phyloP scores from a whole-genome alignment of 257 asterid species.

The Thymus mandschuricus region DNA sequence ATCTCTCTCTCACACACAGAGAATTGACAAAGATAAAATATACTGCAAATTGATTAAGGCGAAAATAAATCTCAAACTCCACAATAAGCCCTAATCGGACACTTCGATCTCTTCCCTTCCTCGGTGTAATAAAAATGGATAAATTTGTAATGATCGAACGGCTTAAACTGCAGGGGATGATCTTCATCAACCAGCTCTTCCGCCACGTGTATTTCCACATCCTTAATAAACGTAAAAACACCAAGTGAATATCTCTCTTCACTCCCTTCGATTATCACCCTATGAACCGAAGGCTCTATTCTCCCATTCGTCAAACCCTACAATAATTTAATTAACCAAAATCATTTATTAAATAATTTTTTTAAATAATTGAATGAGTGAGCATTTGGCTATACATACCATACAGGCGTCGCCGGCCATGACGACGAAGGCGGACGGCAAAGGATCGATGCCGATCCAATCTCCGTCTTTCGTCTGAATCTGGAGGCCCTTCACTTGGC shows the following conservation, averaged over 20 bases:
- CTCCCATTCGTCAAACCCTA: conserved; percentile 59
- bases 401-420: conserved; percentile 57
- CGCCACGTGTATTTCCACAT: conserved; percentile 22
- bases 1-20: not conserved
- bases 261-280: conserved; percentile 47
- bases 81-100: conserved; percentile 46
- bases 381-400: conserved; percentile 22
- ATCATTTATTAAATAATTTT: no score
- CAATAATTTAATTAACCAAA: not conserved
- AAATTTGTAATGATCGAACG: conserved; percentile 46
- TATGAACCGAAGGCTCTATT: conserved; percentile 40
- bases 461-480: conserved; percentile 35
- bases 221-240: conserved; percentile 28
- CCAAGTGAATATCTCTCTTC: conserved; percentile 32
- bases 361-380: no score
- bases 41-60: not conserved
- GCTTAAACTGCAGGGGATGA: conserved; percentile 36
- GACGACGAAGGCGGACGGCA: conserved; percentile 46
- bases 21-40: not conserved
- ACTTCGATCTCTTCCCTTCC: conserved; percentile 44
- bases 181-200: conserved; percentile 28
- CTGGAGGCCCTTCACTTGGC: conserved; percentile 31
- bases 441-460: conserved; percentile 45
- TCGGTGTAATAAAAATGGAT: conserved; percentile 42
- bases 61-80: conserved; percentile 36